These are phyloP conservation scores for Aureobasidium sp. DNA, from an alignment of 2,329 filamentous ascomycete species.

Conservation along the genomic window DNA sequence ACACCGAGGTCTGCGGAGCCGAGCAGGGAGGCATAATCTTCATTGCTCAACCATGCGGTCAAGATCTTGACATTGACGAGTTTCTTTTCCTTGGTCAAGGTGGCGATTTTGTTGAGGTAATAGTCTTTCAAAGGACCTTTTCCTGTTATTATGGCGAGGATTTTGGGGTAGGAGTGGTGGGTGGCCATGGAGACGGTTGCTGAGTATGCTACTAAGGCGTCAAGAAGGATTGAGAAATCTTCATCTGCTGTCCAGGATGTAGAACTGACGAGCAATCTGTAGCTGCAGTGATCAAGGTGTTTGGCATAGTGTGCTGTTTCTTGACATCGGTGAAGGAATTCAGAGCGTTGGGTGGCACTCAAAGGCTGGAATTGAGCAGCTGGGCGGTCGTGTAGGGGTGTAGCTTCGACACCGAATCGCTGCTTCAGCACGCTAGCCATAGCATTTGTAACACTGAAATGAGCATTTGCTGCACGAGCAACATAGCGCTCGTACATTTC, in stretches of 20 bases:
- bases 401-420: conserved; percentile 56
- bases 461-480: conserved; percentile 60
- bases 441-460: conserved; percentile 82
- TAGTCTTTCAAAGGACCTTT: conserved; percentile 77
- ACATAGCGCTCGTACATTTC: conserved; percentile 70
- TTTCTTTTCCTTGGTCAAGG: conserved; percentile 54
- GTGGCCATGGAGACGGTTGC: conserved; percentile 36
- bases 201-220: conserved; percentile 72
- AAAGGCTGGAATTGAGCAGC: conserved; percentile 74
- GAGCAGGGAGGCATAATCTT: conserved; percentile 78
- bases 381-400: conserved; percentile 80
- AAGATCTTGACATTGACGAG: conserved; percentile 64
- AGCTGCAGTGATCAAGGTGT: conserved; percentile 35
- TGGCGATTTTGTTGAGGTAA: conserved; percentile 61
- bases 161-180: conserved; percentile 44
- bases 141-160: conserved; percentile 90
- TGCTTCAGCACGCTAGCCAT: conserved; percentile 70
- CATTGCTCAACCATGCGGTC: conserved; percentile 78
- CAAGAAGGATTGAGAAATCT: conserved; percentile 82
- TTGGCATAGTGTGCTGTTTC: conserved; percentile 56
- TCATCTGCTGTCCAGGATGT: conserved; percentile 98
- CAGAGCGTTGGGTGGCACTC: conserved; percentile 40
- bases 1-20: conserved; percentile 83
- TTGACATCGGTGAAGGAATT: conserved; percentile 59
- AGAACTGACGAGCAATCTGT: conserved; percentile 75